Evolutionary conservation across 2,329 filamentous ascomycete species (phyloP).

Genomic region (Akanthomyces uredinophilus): DNA sequence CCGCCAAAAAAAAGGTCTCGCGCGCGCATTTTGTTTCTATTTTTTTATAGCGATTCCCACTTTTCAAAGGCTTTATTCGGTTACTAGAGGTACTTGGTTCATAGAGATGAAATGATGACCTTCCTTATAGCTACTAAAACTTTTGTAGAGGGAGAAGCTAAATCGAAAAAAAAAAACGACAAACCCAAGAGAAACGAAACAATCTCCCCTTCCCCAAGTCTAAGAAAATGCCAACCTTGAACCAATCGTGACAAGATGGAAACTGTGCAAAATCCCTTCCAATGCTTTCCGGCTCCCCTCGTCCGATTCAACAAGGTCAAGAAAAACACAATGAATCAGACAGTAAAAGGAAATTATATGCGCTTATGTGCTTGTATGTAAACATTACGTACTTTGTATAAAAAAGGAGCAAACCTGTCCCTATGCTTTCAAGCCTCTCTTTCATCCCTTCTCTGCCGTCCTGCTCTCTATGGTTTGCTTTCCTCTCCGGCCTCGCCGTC

Average conservation of each 20-base stretch:
- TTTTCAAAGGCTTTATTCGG: no score
- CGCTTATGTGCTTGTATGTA: constrained; percentile 22
- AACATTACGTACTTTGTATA: constrained; percentile 32
- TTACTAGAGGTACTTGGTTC: no score
- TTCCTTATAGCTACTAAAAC: no score
- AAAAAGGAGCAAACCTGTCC: constrained; percentile 1
- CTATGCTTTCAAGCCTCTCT: background rate
- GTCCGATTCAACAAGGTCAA: background rate
- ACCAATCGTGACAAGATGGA: background rate
- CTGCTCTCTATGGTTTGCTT: background rate
- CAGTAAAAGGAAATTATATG: constrained; percentile 7
- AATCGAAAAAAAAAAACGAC: background rate
- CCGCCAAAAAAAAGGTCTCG: no score
- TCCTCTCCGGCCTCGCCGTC: constrained; percentile 16
- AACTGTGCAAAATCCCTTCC: background rate
- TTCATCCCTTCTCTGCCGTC: background rate
- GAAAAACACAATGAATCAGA: background rate
- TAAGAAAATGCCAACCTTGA: background rate
- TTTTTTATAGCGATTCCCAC: background rate
- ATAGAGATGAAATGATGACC: no score
- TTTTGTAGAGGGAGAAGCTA: background rate
- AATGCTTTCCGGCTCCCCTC: background rate
- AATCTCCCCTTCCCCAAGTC: background rate
- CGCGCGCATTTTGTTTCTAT: background rate
- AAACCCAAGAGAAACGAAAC: background rate